Percentiles rank a stretch among this genome's conserved stretches.
Conservation (phyloP, 1,284 basidiomycete species). For the Vanrija sp. region DNA sequence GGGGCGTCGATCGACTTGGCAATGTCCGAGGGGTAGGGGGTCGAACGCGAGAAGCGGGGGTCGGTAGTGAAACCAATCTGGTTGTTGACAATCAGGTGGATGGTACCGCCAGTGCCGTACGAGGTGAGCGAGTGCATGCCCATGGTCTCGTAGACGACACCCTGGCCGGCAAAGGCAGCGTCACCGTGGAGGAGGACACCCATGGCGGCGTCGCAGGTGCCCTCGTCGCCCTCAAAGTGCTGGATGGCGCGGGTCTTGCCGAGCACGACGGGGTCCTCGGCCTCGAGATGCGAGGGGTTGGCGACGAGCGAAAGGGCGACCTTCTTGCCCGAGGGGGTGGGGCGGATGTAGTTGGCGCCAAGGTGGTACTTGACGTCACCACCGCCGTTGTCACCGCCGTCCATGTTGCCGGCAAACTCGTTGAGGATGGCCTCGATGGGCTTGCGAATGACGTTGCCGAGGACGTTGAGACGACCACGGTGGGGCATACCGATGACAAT, state of each 20-base stretch:
- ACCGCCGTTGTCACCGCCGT: slow-evolving; percentile 70
- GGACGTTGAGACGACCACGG: slow-evolving; percentile 94
- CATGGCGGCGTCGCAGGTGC: slow-evolving; percentile 76
- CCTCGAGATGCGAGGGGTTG: slow-evolving; percentile 85
- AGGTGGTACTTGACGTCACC: slow-evolving; percentile 99
- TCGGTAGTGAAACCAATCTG: slow-evolving; percentile 99
- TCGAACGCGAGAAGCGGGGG: slow-evolving; percentile 94
- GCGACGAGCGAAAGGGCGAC: slow-evolving; percentile 96
- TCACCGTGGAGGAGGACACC: slow-evolving; percentile 95
- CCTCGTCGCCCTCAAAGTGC: slow-evolving; percentile 86
- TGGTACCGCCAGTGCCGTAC: slow-evolving; percentile 97
- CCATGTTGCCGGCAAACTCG: slow-evolving; percentile 75
- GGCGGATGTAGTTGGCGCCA: slow-evolving; percentile 97
- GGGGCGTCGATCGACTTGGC: slow-evolving; percentile 98
- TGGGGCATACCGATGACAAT: slow-evolving; percentile 99
- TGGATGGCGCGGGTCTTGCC: slow-evolving; percentile 97
- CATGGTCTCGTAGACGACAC: slow-evolving; percentile 99
- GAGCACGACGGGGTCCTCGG: slow-evolving; percentile 94
- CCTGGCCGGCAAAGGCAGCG: slow-evolving; percentile 97
- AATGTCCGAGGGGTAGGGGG: slow-evolving; percentile 98
- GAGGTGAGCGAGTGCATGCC: slow-evolving; percentile 93
- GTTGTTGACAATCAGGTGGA: slow-evolving; percentile 99
- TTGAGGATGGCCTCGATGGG: slow-evolving; percentile 97
- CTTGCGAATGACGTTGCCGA: slow-evolving; percentile 98
- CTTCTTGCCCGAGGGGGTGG: slow-evolving; percentile 96